Base-by-base conservation (phyloP, 2,329 filamentous ascomycete species). In the Claviceps monticola region DNA sequence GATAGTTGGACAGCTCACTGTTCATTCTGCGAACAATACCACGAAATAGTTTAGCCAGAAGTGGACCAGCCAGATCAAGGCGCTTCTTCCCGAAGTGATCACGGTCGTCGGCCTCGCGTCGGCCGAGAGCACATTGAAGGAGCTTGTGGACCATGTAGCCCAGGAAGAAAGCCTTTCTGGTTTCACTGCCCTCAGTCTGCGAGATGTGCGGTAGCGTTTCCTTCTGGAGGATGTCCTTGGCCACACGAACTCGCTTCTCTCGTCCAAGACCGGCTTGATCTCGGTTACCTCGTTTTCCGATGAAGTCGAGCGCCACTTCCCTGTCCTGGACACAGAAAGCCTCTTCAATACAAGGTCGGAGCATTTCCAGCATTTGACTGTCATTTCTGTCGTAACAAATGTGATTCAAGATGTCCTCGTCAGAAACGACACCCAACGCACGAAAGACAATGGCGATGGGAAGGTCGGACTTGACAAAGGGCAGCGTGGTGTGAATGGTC, bases 41-140 rank as follows among this genome's bases (percentile, higher is more conserved):
- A 55, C 93, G 85, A 80, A 98, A 98, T 43, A 98, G 78, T 65
- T 94, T 95, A n/a, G 91, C 91, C 59, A 98, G 81, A 53, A 98
- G 75, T 36, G 93, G 91, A 57, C 93, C 93, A 52, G 93, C 91
- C 61, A 98, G 78, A 73, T 98, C 93, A 53, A 98, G 76, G 58
- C 93, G 86, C 78, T 98, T 98, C 78, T 97, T 97, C 62, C 93
- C 93, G 63, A 98, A 96, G 68, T 98, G 94, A 74, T 98, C 93
- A 73, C 93, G 87, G 64, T 98, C 93, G 63, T 98, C 93, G 26
- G 89, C 88, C 65, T 97, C 93, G 56, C 89, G 85, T 55, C 93
- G 84, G 49, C 93, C 94, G 47, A 98, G 78, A 51, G 90, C 88
- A 65, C 90, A 95, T 68, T 96, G 91, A 23, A 97, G 76, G 60